Conservation (phyloP, 306 rosid species). For the Fragaria iinumae region DNA sequence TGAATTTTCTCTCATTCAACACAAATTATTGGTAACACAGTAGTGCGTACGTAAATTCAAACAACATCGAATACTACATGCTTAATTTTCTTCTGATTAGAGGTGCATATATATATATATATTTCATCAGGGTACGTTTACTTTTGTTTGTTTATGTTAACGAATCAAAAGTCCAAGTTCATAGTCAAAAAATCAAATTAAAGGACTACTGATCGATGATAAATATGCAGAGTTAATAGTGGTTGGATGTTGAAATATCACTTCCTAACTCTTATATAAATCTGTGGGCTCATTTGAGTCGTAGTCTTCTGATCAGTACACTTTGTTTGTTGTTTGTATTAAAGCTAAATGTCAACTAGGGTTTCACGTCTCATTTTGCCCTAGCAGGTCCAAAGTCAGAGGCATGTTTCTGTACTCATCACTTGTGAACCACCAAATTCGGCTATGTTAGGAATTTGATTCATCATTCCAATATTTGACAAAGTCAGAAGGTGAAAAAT, state of each 20-base stretch:
- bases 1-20: not conserved
- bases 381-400: not conserved
- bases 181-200: not conserved
- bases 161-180: not conserved
- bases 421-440: slow-evolving; percentile 13
- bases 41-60: not conserved
- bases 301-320: not conserved
- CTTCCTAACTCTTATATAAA: not conserved
- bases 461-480: slow-evolving; percentile 3
- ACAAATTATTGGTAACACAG: not conserved
- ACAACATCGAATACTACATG: not conserved
- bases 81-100: too few species aligned
- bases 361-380: not conserved
- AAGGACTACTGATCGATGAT: too few species aligned
- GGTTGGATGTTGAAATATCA: slow-evolving; percentile 10
- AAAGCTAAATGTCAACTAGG: not conserved
- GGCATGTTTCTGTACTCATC: not conserved
- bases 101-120: too few species aligned
- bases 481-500: not conserved
- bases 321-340: not conserved
- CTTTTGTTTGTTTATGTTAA: not conserved
- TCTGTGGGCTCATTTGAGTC: not conserved
- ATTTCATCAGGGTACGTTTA: not conserved
- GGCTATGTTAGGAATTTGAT: not conserved
- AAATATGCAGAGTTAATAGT: not conserved